Base-by-base conservation (phyloP, 2,329 filamentous ascomycete genomes). In the Diaporthe vaccinii region DNA sequence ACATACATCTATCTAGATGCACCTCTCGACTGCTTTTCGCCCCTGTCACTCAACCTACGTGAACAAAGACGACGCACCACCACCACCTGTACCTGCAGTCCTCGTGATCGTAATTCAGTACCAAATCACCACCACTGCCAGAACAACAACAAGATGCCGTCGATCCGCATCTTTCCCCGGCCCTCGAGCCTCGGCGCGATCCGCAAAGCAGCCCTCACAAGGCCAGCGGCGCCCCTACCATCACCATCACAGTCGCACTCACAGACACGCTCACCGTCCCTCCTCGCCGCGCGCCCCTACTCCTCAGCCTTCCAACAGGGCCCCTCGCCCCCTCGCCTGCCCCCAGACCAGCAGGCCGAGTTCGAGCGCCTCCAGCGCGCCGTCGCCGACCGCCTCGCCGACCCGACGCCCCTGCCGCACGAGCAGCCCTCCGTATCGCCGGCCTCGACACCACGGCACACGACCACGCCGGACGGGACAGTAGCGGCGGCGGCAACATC, bases 341-440 rank as follows among this genome's bases (percentile, higher is more conserved):
- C 96, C 9, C 92, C 95, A 80, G 92, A 94, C 84, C 93, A 98
- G 79, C 96, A 98, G 87, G 94, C 95, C 82, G 91, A 97, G 78
- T 98, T 97, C 83, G 96, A 98, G 85, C 90, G 92, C 57, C 93
- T 98, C 5, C 95, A 98, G 82, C 91, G 91, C 79, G 88, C 85
- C 46, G 90, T 89, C 74, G 82, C 87, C 77, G 86, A 86, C 6
- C 86, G 86, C 12, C 81, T 86, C 69, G 83, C 86, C 78, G 82
- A 85, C 78, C 78, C 75, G 25, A 74, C 75, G 12, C 75, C 75
- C 3, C 61, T 76, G 3, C 75, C 84, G 77, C 80, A 83, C 62
- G 78, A 75, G 76, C 71, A 70, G 28, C 36, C 80, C 70, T 72
- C 80, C 70, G 14, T 76, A 57, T 20, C 76, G 51, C 68, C 79